A percentile compares a stretch with the other conserved stretches of the same genome.
Evolutionary conservation across 2,329 filamentous ascomycete species (phyloP).

Genomic region (Aspergillus terreus): DNA sequence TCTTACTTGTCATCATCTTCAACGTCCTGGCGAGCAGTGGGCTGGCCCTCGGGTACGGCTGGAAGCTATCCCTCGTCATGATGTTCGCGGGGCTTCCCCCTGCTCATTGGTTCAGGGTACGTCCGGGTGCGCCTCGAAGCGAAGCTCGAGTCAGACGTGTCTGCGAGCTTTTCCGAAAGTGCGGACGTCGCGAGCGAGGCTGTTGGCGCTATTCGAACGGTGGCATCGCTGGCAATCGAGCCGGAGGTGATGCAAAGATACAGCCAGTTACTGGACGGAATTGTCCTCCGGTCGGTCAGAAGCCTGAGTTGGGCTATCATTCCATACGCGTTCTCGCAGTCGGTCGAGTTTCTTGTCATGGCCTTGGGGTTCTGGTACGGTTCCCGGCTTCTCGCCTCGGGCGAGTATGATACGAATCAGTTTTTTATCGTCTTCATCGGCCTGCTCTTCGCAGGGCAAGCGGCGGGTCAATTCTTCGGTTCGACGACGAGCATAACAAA

Average conservation of each 20-base stretch:
- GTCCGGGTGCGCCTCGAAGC: constrained; percentile 47
- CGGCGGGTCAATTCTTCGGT: constrained; percentile 63
- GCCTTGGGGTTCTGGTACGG: constrained; percentile 38
- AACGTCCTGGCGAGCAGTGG: constrained; percentile 46
- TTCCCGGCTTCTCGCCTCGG: constrained; percentile 53
- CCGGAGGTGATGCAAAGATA: constrained; percentile 28
- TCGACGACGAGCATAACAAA: constrained; percentile 56
- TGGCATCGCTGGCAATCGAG: constrained; percentile 46
- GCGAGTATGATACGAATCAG: constrained; percentile 46
- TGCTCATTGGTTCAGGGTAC: constrained; percentile 45
- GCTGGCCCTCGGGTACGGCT: constrained; percentile 46
- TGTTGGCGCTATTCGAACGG: constrained; percentile 43
- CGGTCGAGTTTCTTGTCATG: constrained; percentile 22
- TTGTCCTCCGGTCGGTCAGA: constrained; percentile 16
- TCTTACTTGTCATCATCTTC: constrained; percentile 47
- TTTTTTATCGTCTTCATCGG: constrained; percentile 63
- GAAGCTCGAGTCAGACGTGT: constrained; percentile 42
- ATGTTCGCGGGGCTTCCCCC: constrained; percentile 44
- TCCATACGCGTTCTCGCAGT: constrained; percentile 22
- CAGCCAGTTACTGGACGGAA: constrained; percentile 8
- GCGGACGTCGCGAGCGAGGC: constrained; percentile 47
- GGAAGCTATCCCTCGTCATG: constrained; percentile 49
- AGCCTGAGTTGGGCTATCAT: constrained; percentile 19
- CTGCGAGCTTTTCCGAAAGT: constrained; percentile 41
- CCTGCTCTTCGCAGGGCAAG: constrained; percentile 63